Percentiles rank a stretch among this genome's conserved stretches.
Conservation (phyloP, 306 rosid genomes). For the Crataegus laevigata region DNA sequence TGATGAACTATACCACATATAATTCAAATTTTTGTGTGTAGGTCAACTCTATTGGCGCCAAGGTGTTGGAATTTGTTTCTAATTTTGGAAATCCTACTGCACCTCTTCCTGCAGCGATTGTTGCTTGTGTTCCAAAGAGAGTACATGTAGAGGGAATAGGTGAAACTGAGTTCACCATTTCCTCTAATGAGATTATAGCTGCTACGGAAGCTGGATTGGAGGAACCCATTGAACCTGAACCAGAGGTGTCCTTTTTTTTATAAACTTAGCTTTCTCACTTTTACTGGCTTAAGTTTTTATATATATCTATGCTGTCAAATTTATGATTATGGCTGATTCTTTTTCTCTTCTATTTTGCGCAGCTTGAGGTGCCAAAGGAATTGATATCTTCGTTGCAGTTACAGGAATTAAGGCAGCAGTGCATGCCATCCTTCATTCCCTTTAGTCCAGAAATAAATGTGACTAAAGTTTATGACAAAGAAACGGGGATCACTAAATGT, state of each 20-base stretch:
- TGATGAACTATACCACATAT: neutral
- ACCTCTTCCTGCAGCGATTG: constrained; percentile 95
- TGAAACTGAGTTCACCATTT: constrained; percentile 88
- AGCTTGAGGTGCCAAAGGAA: constrained; percentile 98
- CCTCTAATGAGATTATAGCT: constrained; percentile 67
- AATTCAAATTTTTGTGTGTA: constrained; percentile 18
- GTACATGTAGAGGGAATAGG: constrained; percentile 78
- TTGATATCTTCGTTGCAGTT: constrained; percentile 58
- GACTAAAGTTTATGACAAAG: constrained; percentile 65
- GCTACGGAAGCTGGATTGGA: constrained; percentile 82
- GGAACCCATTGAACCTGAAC: constrained; percentile 83
- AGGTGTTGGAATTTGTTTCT: constrained; percentile 78
- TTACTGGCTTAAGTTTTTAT: neutral
- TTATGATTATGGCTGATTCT: constrained; percentile 6
- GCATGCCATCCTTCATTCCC: constrained; percentile 65
- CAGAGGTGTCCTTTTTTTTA: constrained; percentile 59
- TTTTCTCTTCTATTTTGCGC: constrained; percentile 21
- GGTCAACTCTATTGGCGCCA: constrained; percentile 87
- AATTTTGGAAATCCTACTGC: constrained; percentile 86
- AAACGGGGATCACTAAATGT: constrained; percentile 76
- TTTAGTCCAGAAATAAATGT: constrained; percentile 42
- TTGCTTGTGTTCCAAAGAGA: constrained; percentile 91
- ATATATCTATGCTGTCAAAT: neutral
- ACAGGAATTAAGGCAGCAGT: constrained; percentile 58
- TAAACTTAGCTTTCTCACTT: constrained; percentile 4